These are phyloP conservation scores for Kurtzmaniella natalensis DNA, from an alignment of 1,139 yeast species.

Conservation along the genomic window DNA sequence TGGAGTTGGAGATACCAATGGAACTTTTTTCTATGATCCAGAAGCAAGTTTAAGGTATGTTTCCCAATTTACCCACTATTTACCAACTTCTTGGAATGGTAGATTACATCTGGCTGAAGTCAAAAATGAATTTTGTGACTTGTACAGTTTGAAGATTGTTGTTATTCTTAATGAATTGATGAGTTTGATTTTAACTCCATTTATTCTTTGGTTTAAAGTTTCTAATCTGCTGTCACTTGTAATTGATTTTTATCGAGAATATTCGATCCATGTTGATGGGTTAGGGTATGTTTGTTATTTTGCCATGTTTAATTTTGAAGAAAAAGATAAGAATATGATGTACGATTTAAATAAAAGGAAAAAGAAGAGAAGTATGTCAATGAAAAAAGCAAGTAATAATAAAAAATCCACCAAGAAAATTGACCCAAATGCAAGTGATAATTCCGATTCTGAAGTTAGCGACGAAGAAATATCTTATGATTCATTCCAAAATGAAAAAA, in stretches of 20 bases:
- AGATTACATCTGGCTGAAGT: constrained; percentile 78
- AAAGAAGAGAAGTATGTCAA: constrained; percentile 14
- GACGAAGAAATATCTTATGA: constrained; percentile 26
- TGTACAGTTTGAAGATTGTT: constrained; percentile 70
- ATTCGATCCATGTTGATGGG: constrained; percentile 87
- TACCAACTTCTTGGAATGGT: constrained; percentile 86
- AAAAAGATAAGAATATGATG: constrained; percentile 51
- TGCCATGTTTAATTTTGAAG: constrained; percentile 84
- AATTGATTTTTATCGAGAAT: constrained; percentile 86
- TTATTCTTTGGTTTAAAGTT: constrained; percentile 77
- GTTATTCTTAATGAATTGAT: constrained; percentile 75
- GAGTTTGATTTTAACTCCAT: constrained; percentile 81
- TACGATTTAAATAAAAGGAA: constrained; percentile 25
- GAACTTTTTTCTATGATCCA: constrained; percentile 66
- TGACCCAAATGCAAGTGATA: constrained; percentile 11
- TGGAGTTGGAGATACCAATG: constrained; percentile 1
- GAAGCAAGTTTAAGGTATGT: constrained; percentile 77
- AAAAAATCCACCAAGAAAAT: constrained; percentile 2
- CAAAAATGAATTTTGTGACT: constrained; percentile 73
- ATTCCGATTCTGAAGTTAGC: constrained; percentile 28
- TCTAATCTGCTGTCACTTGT: constrained; percentile 70
- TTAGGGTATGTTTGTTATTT: constrained; percentile 90
- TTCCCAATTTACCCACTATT: constrained; percentile 82
- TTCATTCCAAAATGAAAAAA: constrained; percentile 69
- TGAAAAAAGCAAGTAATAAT: constrained; percentile 2